Conservation (phyloP, 768 basidiomycete species). For the Panaeolus cyanescens region DNA sequence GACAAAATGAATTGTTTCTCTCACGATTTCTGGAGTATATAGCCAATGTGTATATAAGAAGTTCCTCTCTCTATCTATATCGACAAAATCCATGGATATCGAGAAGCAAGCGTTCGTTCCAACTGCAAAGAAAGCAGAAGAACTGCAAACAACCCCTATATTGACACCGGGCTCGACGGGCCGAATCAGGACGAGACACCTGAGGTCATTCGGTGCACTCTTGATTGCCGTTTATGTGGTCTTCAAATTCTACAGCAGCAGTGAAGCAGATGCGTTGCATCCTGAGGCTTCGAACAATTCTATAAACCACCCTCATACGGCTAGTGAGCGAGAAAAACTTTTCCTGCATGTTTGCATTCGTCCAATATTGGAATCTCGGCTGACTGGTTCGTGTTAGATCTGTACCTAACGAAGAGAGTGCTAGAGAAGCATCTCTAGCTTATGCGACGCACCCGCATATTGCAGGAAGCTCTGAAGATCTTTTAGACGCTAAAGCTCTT, state of each 20-base stretch:
- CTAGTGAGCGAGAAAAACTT: constrained; percentile 28
- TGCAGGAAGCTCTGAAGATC: constrained; percentile 65
- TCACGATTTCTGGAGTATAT: too few species aligned
- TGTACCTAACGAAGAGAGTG: constrained; percentile 57
- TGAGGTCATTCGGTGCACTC: background rate
- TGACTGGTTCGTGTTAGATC: constrained; percentile 9
- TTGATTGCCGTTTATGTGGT: background rate
- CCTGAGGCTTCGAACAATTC: background rate
- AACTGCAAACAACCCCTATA: too few species aligned
- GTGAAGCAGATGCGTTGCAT: background rate
- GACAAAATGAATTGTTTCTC: too few species aligned
- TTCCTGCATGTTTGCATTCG: constrained; percentile 26
- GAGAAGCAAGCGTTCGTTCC: too few species aligned
- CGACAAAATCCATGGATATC: too few species aligned
- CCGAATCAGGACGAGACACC: background rate
- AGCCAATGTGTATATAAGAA: too few species aligned
- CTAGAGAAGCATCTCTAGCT: constrained; percentile 52
- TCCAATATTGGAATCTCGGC: background rate
- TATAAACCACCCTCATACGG: constrained; percentile 14
- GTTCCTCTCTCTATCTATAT: too few species aligned
- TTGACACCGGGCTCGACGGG: background rate
- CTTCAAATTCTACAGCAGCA: background rate
- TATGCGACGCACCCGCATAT: constrained; percentile 72
- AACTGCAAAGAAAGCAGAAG: too few species aligned
- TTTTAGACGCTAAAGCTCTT: constrained; percentile 63